Base-by-base conservation (phyloP, 495 filamentous ascomycete genomes). In the Tuber brumale region DNA sequence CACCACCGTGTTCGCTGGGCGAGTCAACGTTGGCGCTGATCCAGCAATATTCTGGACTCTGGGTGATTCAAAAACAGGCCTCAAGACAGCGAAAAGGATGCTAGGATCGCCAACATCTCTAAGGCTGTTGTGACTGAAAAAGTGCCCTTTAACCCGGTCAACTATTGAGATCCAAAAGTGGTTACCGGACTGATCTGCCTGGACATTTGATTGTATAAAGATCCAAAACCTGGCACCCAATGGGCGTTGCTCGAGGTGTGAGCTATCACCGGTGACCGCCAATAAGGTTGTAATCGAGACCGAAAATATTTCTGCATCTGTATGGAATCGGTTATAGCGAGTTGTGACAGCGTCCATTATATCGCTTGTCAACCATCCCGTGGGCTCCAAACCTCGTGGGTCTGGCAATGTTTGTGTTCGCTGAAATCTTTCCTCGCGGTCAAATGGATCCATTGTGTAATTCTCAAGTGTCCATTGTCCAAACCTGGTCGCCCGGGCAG, bases 141-240 rank as follows among this genome's bases (percentile, higher is more conserved):
- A 61, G 57, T 61, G 57, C n/a, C 57, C 57, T 61, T 61, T 61
- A 21, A 61, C 57, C 27, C 57, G 57, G 57, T 61, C 57, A 61
- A 61, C 57, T 61, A 61, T 61, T n/a, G 57, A 61, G 57, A 61
- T 31, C 57, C 57, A 61, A n/a, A n/a, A 61, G 57, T 61, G 57
- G 10, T 6, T 31, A 16, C 57, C 57, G 2, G n/a, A n/a, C 2
- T 61, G 3, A 31, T 61, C 12, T 61, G n/a, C 57, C n/a, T 61
- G n/a, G 5, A 48, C 9, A 45, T 76, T 43, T n/a, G 44, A 45
- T 42, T 76, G 75, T n/a, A 46, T 57, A 46, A 76, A 76, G 23
- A 76, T 39, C 75, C 75, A 76, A 45, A 76, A 76, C 57, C 57
- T 61, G 3, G 57, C 57, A 31, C 12, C 57, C 16, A 61, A 31